Evolutionary conservation across 73 alveolate genomes (phyloP), one percentile per base, ranked within the genome.

Genomic region (Paramecium primaurelia): DNA sequence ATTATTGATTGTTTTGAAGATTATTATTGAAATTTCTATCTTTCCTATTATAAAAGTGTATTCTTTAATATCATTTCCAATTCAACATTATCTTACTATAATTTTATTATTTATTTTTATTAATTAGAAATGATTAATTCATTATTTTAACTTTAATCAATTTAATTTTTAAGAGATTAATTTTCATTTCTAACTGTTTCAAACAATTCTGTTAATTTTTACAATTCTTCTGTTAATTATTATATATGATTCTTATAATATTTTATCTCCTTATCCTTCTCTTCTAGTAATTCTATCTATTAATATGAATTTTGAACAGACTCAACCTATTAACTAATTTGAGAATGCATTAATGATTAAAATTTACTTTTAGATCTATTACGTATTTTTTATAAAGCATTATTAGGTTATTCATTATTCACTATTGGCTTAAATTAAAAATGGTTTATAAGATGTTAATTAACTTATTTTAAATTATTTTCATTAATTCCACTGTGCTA

Each of bases 151-250:
- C 30, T 32, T 64, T 28, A 28, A 32, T 64, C 51, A 14, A 64
- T 32, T 64, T 32, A 64, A 28, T 28, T 64, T 64, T 28, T 64
- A 32, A 64, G 84, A 2, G 9, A 32, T 32, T 32, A 64, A 64
- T 64, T 64, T 64, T 64, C 84, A 64, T 64, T 64, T 64, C 28
- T 64, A 64, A 64, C 84, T 64, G 84, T 64, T 64, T 64, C 84
- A 64, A 64, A 64, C 25, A 28, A 64, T 64, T 28, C 42, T 30
- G 84, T 64, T 64, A 64, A 64, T 64, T 64, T 64, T 64, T 64
- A 34, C 49, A 64, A 64, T 64, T 64, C 51, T 32, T 64, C 84
- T 32, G 84, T 64, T 20, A 64, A 32, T 64, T 64, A 10, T 34
- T 64, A 12, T 2, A 64, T 34, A 64, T 64, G 84, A 64, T 28